A percentile compares a stretch with the other conserved stretches of the same genome.
These are phyloP conservation scores for Nakaseomyces delphensis DNA, from an alignment of 1,139 yeast species.

Conservation along the genomic window DNA sequence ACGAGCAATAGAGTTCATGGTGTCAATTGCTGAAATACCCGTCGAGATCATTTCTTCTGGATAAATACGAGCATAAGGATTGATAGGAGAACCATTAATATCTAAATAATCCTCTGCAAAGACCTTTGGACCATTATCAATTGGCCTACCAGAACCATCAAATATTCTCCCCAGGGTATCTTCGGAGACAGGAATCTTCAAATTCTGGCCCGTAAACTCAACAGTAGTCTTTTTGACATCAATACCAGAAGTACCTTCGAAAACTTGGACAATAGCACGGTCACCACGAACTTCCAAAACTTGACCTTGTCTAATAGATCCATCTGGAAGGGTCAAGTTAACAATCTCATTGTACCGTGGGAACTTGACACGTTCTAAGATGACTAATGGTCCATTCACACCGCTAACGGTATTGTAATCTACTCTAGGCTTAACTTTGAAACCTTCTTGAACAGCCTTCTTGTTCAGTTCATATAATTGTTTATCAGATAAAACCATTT, in stretches of 20 bases:
- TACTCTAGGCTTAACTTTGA: slow-evolving; percentile 80
- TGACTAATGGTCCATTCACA: slow-evolving; percentile 96
- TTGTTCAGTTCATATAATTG: slow-evolving; percentile 64
- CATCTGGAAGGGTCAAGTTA: slow-evolving; percentile 91
- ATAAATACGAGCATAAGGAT: slow-evolving; percentile 94
- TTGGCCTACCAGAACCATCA: slow-evolving; percentile 98
- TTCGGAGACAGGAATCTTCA: slow-evolving; percentile 91
- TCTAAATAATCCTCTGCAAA: slow-evolving; percentile 97
- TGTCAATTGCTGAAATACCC: slow-evolving; percentile 96
- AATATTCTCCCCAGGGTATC: slow-evolving; percentile 96
- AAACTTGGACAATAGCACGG: slow-evolving; percentile 96
- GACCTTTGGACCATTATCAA: slow-evolving; percentile 96
- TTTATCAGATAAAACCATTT: slow-evolving; percentile 32
- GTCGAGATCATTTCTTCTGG: slow-evolving; percentile 99
- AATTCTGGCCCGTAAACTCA: slow-evolving; percentile 90
- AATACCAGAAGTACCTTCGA: slow-evolving; percentile 96
- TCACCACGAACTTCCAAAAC: slow-evolving; percentile 95
- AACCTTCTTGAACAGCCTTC: slow-evolving; percentile 85
- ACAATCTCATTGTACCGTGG: slow-evolving; percentile 97
- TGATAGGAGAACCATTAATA: slow-evolving; percentile 97
- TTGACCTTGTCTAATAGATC: slow-evolving; percentile 90
- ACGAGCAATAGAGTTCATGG: slow-evolving; percentile 99
- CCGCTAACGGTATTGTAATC: slow-evolving; percentile 96
- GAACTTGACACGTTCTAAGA: slow-evolving; percentile 89
- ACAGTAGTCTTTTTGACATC: slow-evolving; percentile 96